Conservation (phyloP, 148 eudicot genomes). For the Cornus suecica region DNA sequence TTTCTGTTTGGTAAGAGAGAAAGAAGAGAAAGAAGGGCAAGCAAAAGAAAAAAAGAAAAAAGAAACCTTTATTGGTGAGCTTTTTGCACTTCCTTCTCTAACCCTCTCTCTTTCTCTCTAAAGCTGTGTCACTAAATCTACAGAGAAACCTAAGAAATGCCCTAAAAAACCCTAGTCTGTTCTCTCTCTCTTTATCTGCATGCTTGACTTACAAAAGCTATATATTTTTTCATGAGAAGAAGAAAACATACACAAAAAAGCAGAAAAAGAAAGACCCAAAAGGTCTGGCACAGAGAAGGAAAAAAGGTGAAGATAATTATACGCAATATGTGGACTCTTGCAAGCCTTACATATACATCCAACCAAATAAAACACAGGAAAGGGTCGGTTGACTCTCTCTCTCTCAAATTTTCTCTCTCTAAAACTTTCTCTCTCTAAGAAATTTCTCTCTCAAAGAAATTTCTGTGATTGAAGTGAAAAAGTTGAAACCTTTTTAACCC, state of each 20-base stretch:
- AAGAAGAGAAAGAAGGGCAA: constrained; percentile 16
- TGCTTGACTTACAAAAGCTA: constrained; percentile 42
- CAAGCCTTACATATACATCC: constrained; percentile 70
- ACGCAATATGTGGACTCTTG: constrained; percentile 66
- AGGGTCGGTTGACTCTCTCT: constrained; percentile 55
- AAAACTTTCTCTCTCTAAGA: constrained; percentile 1
- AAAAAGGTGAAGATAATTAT: constrained; percentile 27
- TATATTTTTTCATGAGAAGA: constrained; percentile 19
- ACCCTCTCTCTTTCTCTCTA: constrained; percentile 19
- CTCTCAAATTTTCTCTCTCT: constrained; percentile 18
- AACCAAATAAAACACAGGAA: constrained; percentile 27
- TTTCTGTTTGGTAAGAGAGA: constrained; percentile 14
- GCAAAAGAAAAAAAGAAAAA: too few relatives aligned
- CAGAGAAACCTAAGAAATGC: neutral
- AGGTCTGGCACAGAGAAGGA: constrained; percentile 1
- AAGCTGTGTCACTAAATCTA: neutral
- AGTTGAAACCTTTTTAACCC: neutral
- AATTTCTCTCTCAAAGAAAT: constrained; percentile 11
- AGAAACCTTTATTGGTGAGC: neutral
- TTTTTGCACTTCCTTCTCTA: constrained; percentile 27
- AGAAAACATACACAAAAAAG: constrained; percentile 4
- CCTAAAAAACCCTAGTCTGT: constrained; percentile 15
- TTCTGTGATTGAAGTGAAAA: neutral
- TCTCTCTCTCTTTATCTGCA: constrained; percentile 47
- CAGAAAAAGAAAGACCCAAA: constrained; percentile 12